Base-by-base conservation (phyloP, 225 moss, liverwort and hornwort species). In the Straminergon stramineum region DNA sequence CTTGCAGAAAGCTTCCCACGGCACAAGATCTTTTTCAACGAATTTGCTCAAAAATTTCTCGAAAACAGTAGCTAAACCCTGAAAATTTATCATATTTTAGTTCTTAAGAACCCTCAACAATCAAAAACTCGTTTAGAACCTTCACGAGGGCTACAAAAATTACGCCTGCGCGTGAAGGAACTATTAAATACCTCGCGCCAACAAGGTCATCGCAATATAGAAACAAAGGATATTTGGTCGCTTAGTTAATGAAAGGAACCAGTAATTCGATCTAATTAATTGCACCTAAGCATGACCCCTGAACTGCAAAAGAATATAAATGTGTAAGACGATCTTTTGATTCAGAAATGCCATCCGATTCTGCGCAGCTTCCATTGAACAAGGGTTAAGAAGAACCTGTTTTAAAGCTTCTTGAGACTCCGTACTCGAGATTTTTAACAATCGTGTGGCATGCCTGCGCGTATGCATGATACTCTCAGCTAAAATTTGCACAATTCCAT, bases 1-100 rank as follows among this genome's bases (percentile, higher is more conserved):
- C 64, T 87, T 93, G 82, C 93, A 95, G 84, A 91, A 90, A 58
- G 79, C 83, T 68, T 95, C 92, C 92, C 95, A 95, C 20, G 86
- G 91, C 63, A 76, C 91, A 76, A 95, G 90, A 80, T 95, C 92
- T 92, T 88, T 88, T 77, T 92, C 91, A 41, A 93, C 84, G 45
- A 93, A 90, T 89, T 92, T 93, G 89, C 87, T 95, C 75, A 95
- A 90, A 85, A 92, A 95, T 34, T 88, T 89, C 65, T 95, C 93
- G n/a, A 90, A 92, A 64, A 93, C 91, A 92, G 86, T 81, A 79
- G 93, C 91, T 85, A 95, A 84, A 63, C 95, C 95, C 93, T 95
- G 89, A 77, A 45, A 86, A 81, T 32, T 89, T 60, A 22, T 82
- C 37, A 89, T 27, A 73, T 32, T 73, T 76, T 30, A 66, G 34